phyloP scores from a whole-genome alignment of 208 protist genomes.

The Leishmania martiniquensis region DNA sequence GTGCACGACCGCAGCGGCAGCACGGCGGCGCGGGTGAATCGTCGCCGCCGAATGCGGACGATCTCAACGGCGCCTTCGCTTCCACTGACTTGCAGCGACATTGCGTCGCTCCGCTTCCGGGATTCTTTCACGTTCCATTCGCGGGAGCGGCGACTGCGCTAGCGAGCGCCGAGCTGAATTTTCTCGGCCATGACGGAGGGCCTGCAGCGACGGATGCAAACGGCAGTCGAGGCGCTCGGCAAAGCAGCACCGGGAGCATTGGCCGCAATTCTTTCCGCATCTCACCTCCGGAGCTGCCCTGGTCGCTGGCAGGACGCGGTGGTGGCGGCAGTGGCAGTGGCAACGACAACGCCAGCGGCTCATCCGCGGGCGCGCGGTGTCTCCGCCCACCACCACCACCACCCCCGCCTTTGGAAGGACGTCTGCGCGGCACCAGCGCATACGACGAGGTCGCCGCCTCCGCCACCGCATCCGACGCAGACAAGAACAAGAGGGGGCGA shows the following conservation, averaged over 20 bases:
- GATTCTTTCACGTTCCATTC: constrained; percentile 26
- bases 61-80: not conserved
- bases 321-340: not conserved
- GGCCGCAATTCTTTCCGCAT: not conserved
- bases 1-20: constrained; percentile 5
- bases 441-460: not conserved
- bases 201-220: not conserved
- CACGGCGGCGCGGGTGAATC: not conserved
- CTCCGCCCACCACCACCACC: constrained; percentile 4
- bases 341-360: not conserved
- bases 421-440: not conserved
- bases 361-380: not conserved
- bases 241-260: not conserved
- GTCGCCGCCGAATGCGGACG: not conserved
- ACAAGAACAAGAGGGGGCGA: not conserved
- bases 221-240: not conserved
- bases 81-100: not conserved
- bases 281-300: not conserved
- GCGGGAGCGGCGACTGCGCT: constrained; percentile 2
- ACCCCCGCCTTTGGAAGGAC: not conserved
- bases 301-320: not conserved
- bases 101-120: constrained; percentile 1
- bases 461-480: not conserved
- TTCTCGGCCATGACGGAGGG: not conserved
- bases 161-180: not conserved